Evolutionary conservation across 768 basidiomycete species (phyloP).

Genomic region (Boletus insuetus): DNA sequence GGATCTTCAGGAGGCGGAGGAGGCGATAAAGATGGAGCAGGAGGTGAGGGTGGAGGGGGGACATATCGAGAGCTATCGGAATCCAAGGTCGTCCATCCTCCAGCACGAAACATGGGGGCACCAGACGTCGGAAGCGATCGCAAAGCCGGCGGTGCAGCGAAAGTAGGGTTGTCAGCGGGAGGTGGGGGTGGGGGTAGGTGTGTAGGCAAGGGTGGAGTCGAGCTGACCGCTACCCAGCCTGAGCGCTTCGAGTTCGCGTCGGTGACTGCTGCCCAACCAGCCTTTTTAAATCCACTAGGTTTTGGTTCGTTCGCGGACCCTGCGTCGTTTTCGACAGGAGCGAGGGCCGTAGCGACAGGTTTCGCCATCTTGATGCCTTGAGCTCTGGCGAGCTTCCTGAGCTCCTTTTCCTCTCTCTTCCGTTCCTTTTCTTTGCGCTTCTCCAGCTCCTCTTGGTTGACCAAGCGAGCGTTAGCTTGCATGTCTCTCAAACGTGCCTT

Average conservation of each 20-base stretch:
- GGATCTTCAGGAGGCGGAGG: constrained; percentile 19
- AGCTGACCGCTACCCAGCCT: constrained; percentile 16
- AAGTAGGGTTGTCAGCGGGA: constrained; percentile 10
- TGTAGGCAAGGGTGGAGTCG: constrained; percentile 23
- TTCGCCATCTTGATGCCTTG: constrained; percentile 67
- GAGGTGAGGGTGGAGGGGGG: constrained; percentile 23
- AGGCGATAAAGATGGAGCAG: constrained; percentile 10
- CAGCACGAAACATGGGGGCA: constrained; percentile 54
- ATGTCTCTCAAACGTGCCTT: constrained; percentile 80
- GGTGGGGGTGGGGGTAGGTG: constrained; percentile 10
- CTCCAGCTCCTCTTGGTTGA: constrained; percentile 64
- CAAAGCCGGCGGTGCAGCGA: constrained; percentile 15
- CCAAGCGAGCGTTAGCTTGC: constrained; percentile 70
- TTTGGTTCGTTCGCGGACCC: constrained; percentile 14
- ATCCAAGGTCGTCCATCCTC: constrained; percentile 69
- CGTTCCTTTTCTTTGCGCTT: constrained; percentile 83
- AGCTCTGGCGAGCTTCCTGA: constrained; percentile 80
- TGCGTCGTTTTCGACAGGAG: constrained; percentile 19
- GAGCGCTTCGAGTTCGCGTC: constrained; percentile 13
- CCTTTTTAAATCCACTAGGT: constrained; percentile 38
- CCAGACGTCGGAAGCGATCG: constrained; percentile 16
- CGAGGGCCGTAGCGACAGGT: constrained; percentile 22
- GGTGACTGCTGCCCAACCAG: constrained; percentile 48
- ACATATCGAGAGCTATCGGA: constrained; percentile 36
- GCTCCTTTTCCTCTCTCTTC: constrained; percentile 80